phyloP scores from a whole-genome alignment of 345 rosid genomes.

The Bruguiera sexangula region DNA sequence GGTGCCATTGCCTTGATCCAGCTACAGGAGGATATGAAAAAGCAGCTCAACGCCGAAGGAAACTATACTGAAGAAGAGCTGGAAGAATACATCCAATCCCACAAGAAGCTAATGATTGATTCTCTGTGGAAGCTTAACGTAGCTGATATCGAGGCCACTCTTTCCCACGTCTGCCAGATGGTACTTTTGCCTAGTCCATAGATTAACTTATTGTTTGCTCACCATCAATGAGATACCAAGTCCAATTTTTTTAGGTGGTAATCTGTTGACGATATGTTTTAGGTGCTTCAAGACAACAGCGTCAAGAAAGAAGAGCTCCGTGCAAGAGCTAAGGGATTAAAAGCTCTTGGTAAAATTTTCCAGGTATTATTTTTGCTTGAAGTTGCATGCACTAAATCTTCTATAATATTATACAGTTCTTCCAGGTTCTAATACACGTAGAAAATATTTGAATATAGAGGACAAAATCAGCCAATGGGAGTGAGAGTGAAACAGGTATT shows the following conservation, averaged over 20 bases:
- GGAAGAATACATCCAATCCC: slow-evolving; percentile 77
- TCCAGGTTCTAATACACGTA: slow-evolving; percentile 1
- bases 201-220: slow-evolving; percentile 19
- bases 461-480: slow-evolving; percentile 55
- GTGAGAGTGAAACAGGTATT: slow-evolving; percentile 46
- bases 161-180: slow-evolving; percentile 96
- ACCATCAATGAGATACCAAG: slow-evolving; percentile 5
- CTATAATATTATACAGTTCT: neutral
- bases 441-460: slow-evolving; percentile 40
- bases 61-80: slow-evolving; percentile 87
- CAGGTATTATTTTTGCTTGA: slow-evolving; percentile 47
- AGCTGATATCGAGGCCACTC: slow-evolving; percentile 95
- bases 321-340: slow-evolving; percentile 87
- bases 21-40: slow-evolving; percentile 98
- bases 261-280: slow-evolving; percentile 26
- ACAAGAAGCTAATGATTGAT: slow-evolving; percentile 89
- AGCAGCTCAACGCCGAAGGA: slow-evolving; percentile 76
- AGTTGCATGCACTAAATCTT: neutral
- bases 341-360: slow-evolving; percentile 88
- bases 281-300: slow-evolving; percentile 95
- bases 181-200: slow-evolving; percentile 43
- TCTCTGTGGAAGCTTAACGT: slow-evolving; percentile 98
- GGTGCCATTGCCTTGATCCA: slow-evolving; percentile 97
- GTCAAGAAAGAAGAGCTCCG: slow-evolving; percentile 88
- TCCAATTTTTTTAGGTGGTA: slow-evolving; percentile 13